Conservation (phyloP, 371 early-diverging fungal species). For the Rhizomucor pusillus region DNA sequence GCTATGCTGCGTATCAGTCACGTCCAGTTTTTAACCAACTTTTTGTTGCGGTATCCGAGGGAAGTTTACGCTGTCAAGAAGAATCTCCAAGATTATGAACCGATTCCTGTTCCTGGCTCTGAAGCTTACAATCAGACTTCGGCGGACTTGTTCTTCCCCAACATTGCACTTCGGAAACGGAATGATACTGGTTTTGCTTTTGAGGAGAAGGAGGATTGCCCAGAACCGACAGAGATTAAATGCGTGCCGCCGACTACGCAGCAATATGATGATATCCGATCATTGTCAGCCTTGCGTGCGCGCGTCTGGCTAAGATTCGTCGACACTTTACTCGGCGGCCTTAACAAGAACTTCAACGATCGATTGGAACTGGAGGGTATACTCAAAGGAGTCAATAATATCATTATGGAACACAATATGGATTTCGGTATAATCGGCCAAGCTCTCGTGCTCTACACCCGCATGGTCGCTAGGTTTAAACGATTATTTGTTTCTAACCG, state of each 20-base stretch:
- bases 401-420: slow-evolving; percentile 50
- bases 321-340: slow-evolving; percentile 47
- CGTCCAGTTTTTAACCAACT: slow-evolving; percentile 62
- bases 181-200: slow-evolving; percentile 17
- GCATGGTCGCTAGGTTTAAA: slow-evolving; percentile 53
- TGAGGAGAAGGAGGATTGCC: slow-evolving; percentile 8
- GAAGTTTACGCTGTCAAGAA: slow-evolving; percentile 60
- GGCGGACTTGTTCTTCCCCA: slow-evolving; percentile 24
- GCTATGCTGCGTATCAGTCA: slow-evolving; percentile 59
- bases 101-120: slow-evolving; percentile 18
- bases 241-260: slow-evolving; percentile 14
- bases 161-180: slow-evolving; percentile 19
- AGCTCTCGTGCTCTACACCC: slow-evolving; percentile 54
- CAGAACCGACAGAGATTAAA: neutral
- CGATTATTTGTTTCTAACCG: slow-evolving; percentile 60
- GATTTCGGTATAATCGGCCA: slow-evolving; percentile 62
- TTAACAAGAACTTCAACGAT: slow-evolving; percentile 58
- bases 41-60: slow-evolving; percentile 52
- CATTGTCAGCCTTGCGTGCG: slow-evolving; percentile 51
- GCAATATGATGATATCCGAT: slow-evolving; percentile 22
- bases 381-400: slow-evolving; percentile 56
- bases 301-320: slow-evolving; percentile 63
- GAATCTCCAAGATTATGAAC: slow-evolving; percentile 45
- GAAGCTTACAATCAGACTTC: neutral
- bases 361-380: slow-evolving; percentile 54